These are phyloP conservation scores for Leishmania guyanensis DNA, from an alignment of 208 protist species.

Conservation along the genomic window DNA sequence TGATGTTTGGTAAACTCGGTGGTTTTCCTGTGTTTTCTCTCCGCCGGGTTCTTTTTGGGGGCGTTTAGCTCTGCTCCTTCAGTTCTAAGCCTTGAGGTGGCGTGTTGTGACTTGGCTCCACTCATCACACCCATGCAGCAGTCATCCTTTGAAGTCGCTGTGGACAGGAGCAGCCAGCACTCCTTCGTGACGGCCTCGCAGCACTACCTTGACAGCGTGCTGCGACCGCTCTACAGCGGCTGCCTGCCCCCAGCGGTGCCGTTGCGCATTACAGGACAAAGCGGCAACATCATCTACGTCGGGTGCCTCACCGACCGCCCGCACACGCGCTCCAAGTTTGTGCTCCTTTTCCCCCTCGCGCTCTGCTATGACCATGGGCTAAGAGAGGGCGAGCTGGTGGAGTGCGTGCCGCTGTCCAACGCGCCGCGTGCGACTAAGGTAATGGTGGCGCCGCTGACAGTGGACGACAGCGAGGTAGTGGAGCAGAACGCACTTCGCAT, in stretches of 20 bases:
- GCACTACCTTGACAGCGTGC: slow-evolving; percentile 45
- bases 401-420: slow-evolving; percentile 52
- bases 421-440: slow-evolving; percentile 64
- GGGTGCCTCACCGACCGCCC: slow-evolving; percentile 66
- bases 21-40: neutral
- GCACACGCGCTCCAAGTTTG: slow-evolving; percentile 53
- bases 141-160: slow-evolving; percentile 54
- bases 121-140: slow-evolving; percentile 23
- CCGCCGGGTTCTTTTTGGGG: neutral
- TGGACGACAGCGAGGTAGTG: slow-evolving; percentile 93
- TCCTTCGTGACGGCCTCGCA: slow-evolving; percentile 69
- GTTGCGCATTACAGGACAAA: slow-evolving; percentile 51
- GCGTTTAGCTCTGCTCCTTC: neutral
- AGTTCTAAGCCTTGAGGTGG: neutral
- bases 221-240: slow-evolving; percentile 52
- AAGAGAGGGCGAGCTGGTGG: slow-evolving; percentile 51
- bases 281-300: slow-evolving; percentile 54
- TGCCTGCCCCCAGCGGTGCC: slow-evolving; percentile 57
- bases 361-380: slow-evolving; percentile 63
- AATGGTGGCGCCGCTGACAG: slow-evolving; percentile 76
- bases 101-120: neutral
- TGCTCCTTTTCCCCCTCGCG: slow-evolving; percentile 55
- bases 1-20: neutral
- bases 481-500: slow-evolving; percentile 88
- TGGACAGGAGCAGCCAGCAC: slow-evolving; percentile 62